Evolutionary conservation across 2,329 filamentous ascomycete species (phyloP).

Genomic region (Aureobasidium namibiae): DNA sequence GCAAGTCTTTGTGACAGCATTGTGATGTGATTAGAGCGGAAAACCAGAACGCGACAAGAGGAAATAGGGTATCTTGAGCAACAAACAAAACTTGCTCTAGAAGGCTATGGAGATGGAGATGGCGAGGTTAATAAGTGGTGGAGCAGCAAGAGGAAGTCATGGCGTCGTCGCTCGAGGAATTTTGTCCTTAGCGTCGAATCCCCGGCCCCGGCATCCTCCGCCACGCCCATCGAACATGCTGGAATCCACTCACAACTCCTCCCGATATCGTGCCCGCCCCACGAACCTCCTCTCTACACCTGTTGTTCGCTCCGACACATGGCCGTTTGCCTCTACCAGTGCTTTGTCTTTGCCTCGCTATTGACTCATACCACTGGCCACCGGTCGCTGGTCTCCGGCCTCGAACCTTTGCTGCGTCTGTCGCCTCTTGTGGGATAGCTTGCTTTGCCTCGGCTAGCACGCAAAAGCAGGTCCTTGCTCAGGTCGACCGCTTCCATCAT

Average conservation of each 20-base stretch:
- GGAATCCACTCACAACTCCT: slow-evolving; percentile 3
- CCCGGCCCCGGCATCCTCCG: slow-evolving; percentile 1
- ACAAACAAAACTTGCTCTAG: slow-evolving; percentile 4
- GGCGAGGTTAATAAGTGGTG: slow-evolving; percentile 10
- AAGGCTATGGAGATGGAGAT: not conserved
- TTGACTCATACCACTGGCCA: not conserved
- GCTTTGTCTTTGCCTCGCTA: not conserved
- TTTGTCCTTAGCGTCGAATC: slow-evolving; percentile 9
- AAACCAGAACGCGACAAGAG: slow-evolving; percentile 12
- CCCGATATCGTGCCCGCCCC: not conserved
- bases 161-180: slow-evolving; percentile 11
- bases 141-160: slow-evolving; percentile 10
- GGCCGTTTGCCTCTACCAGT: slow-evolving; percentile 6
- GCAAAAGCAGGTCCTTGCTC: not conserved
- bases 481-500: not conserved
- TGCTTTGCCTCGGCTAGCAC: not conserved
- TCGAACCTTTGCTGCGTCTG: no score
- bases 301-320: not conserved
- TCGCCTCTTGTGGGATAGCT: not conserved
- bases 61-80: slow-evolving; percentile 7
- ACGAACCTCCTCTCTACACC: no score
- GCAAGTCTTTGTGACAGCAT: slow-evolving; percentile 29
- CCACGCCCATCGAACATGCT: slow-evolving; percentile 8
- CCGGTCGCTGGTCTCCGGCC: not conserved
- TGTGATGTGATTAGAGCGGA: slow-evolving; percentile 13